Evolutionary conservation across 352 stramenopile genomes (phyloP).

Genomic region (Phytophthora hybrid): DNA sequence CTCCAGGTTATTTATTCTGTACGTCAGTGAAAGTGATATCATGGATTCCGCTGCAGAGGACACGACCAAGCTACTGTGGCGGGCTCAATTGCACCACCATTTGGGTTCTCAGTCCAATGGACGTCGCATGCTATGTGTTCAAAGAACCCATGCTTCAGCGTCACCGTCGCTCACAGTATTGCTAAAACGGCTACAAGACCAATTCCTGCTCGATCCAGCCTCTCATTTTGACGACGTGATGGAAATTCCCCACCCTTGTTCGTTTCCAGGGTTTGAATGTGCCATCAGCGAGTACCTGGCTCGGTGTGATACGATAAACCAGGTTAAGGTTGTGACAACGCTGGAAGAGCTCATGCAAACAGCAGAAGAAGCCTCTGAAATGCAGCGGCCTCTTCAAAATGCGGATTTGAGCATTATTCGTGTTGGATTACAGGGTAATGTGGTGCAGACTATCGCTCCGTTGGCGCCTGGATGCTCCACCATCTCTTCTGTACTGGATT

Average conservation of each 20-base stretch:
- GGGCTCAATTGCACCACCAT: constrained; percentile 37
- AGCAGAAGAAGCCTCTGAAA: neutral
- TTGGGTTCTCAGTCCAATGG: constrained; percentile 32
- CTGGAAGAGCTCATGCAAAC: constrained; percentile 5
- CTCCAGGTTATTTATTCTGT: constrained; percentile 43
- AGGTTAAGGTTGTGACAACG: constrained; percentile 41
- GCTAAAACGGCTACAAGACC: constrained; percentile 21
- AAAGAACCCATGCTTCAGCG: constrained; percentile 16
- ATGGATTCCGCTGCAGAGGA: constrained; percentile 4
- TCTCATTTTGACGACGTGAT: constrained; percentile 29
- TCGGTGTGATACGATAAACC: constrained; percentile 23
- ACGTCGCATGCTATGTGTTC: constrained; percentile 44
- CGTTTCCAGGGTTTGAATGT: constrained; percentile 37
- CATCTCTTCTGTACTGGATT: constrained; percentile 30
- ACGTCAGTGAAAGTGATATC: constrained; percentile 39
- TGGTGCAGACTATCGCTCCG: constrained; percentile 2
- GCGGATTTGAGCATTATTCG: constrained; percentile 17
- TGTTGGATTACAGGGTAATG: constrained; percentile 6
- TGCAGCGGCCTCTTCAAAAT: constrained; percentile 28
- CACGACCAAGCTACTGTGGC: constrained; percentile 28
- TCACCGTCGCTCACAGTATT: constrained; percentile 12
- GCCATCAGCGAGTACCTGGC: constrained; percentile 19
- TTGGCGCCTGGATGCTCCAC: constrained; percentile 15
- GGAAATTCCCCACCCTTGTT: constrained; percentile 25
- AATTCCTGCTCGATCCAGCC: constrained; percentile 21